Conservation (phyloP, 1,284 basidiomycete genomes). For the Moesziomyces aphidis region DNA sequence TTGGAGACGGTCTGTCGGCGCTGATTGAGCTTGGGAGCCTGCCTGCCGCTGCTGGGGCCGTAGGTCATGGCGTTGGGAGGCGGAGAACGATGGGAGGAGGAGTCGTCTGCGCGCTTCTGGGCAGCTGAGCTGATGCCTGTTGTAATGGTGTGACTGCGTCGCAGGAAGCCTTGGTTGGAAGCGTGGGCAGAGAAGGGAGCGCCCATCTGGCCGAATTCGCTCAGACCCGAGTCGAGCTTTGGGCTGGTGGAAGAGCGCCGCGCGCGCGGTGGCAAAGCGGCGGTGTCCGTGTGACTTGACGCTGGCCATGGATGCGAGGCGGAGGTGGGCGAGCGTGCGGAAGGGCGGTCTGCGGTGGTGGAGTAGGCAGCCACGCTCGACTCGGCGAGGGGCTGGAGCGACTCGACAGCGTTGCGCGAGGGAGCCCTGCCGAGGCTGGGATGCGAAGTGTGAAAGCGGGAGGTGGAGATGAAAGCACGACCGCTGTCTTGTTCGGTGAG, state of each 20-base stretch:
- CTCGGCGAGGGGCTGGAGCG: slow-evolving; percentile 41
- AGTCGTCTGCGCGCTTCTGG: slow-evolving; percentile 1
- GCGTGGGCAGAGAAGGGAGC: slow-evolving; percentile 23
- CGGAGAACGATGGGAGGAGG: slow-evolving; percentile 9
- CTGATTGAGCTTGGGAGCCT: slow-evolving; percentile 20
- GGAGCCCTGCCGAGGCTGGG: slow-evolving; percentile 23
- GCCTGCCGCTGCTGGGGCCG: slow-evolving; percentile 31
- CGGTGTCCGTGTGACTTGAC: slow-evolving; percentile 2
- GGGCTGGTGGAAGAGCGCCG: slow-evolving; percentile 22
- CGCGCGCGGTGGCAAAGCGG: slow-evolving; percentile 6
- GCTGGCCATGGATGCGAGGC: slow-evolving; percentile 4
- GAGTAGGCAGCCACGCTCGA: slow-evolving; percentile 9
- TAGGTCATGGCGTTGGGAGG: slow-evolving; percentile 24
- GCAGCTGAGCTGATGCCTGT: slow-evolving; percentile 18
- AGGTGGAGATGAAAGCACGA: slow-evolving; percentile 22
- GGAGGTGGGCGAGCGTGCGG: slow-evolving; percentile 4
- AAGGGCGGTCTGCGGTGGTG: background rate
- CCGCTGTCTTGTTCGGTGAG: slow-evolving; percentile 43
- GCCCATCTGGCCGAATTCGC: slow-evolving; percentile 49
- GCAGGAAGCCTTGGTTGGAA: slow-evolving; percentile 20
- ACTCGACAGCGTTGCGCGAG: slow-evolving; percentile 39
- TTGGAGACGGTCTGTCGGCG: slow-evolving; percentile 46
- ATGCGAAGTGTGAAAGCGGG: slow-evolving; percentile 22
- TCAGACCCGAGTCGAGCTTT: slow-evolving; percentile 26
- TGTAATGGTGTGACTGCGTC: slow-evolving; percentile 40